Evolutionary conservation across 176 grass and related monocot genomes (phyloP), one percentile per base, ranked within the genome.

Genomic region (Areca catechu): DNA sequence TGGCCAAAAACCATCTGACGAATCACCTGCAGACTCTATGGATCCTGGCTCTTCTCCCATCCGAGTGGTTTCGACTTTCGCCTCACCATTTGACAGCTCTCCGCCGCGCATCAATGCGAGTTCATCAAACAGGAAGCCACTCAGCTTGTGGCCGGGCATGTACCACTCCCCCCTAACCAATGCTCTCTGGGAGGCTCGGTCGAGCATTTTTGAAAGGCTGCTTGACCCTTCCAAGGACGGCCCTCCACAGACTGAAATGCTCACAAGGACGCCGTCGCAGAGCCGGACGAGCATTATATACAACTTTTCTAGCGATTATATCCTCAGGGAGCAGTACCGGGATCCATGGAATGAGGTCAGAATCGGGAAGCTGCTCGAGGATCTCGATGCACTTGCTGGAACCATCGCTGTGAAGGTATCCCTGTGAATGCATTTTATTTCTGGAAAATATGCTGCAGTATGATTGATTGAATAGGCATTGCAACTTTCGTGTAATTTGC

Each of bases 151-250:
- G 83, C 93, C 87, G 15, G 93, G 93, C 62, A 90, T 97, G 93
- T 88, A 97, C 78, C 93, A 97, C 75, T 97, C 87, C 24, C 93
- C 93, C 1, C 87, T 97, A 4, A 97, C 93, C 48, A 97, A 88
- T 49, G 93, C 87, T 28, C 72, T 97, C 2, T 97, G 93, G 87
- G 93, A 91, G 74, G 93, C 93, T 34, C 78, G 87, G 5, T 88
- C 81, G 57, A 97, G 87, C 74, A 97, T 97, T 76, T 97, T 97
- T 58, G 87, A 97, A 80, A 69, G 83, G 53, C 79, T 88, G 67
- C 77, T 91, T 12, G 93, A 83, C 68, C 71, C 56, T 5, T 70
- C 72, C 10, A 30, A 22, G 34, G 72, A 62, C 15, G 85, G 80
- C 47, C 77, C 51, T 3, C 75, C 84, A 72, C 87, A 82, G 74